Evolutionary conservation across 176 grass and related monocot genomes (phyloP), one percentile per base, ranked within the genome.

Genomic region (Lolium perenne): DNA sequence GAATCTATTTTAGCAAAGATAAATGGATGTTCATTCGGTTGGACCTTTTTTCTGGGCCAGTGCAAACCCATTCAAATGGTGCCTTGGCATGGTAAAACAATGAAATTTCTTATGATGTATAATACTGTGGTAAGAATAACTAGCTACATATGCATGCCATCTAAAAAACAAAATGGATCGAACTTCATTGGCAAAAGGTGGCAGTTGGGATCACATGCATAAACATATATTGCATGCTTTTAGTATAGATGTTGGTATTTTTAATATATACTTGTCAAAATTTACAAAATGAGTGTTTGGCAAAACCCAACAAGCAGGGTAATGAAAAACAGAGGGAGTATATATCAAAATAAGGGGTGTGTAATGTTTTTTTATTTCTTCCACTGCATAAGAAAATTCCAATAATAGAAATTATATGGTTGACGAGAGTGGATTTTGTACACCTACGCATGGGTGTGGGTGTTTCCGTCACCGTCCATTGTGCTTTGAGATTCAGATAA

Each of bases 51-150:
- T 22, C 9, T 23, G 0, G 16, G 46, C 40, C n/a, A 70, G 22
- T 77, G 25, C 41, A 43, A 6, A 41, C 38, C 71, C 40, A n/a
- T 49, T 73, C 11, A 86, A 73, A 78, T 86, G 6, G 79, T 86
- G 45, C 40, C 14, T 81, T 85, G 50, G 10, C 38, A 6, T 54
- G 55, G 13, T 43, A 77, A 84, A 82, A 74, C 38, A 78, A 38
- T 10, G 8, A 57, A 56, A 32, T 12, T 48, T 76, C 49, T 6
- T 78, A 58, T 32, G 25, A 65, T 65, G 23, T 69, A 25, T 40
- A 1, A 7, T 35, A 74, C 77, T 38, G 56, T 18, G 55, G 74
- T 75, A 18, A 82, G 6, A 23, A n/a, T 45, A 47, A 72, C 20
- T 16, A 74, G 21, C 45, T 74, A 74, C 51, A 41, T 56, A 67